Conservation (phyloP, 352 stramenopile genomes). For the Thalassiosira sp. region DNA sequence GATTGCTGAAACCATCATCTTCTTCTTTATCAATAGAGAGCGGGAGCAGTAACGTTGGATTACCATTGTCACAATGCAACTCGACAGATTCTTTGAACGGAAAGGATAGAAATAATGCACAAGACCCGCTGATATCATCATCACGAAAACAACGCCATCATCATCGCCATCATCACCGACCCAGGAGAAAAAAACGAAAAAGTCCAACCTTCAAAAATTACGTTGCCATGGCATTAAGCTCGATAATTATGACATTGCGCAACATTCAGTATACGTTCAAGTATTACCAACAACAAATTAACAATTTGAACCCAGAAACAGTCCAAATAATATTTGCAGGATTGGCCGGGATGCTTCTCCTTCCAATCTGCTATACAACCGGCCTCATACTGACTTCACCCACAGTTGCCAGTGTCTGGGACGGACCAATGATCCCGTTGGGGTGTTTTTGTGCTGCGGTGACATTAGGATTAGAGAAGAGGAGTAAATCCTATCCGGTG, state of each 20-base stretch:
- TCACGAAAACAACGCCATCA: neutral
- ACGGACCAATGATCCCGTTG: slow-evolving; percentile 50
- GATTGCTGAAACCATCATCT: slow-evolving; percentile 20
- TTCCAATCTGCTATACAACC: slow-evolving; percentile 36
- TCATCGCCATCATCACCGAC: slow-evolving; percentile 22
- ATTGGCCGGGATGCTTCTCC: slow-evolving; percentile 29
- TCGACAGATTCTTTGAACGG: slow-evolving; percentile 12
- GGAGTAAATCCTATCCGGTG: slow-evolving; percentile 22
- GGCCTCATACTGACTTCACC: slow-evolving; percentile 44
- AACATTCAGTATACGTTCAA: slow-evolving; percentile 11
- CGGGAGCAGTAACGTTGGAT: slow-evolving; percentile 20
- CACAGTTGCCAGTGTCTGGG: slow-evolving; percentile 44
- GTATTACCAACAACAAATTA: neutral
- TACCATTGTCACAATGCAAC: slow-evolving; percentile 12
- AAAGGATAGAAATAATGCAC: neutral
- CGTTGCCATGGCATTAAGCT: neutral
- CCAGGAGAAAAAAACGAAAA: slow-evolving; percentile 17
- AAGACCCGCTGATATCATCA: neutral
- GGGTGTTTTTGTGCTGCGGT: slow-evolving; percentile 35
- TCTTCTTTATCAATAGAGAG: slow-evolving; percentile 16
- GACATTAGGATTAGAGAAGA: slow-evolving; percentile 35
- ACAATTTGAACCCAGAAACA: slow-evolving; percentile 29
- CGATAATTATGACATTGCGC: slow-evolving; percentile 3
- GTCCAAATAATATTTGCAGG: slow-evolving; percentile 37
- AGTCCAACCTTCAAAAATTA: slow-evolving; percentile 1